Base-by-base conservation (phyloP, 2,329 filamentous ascomycete species). In the Xylaria sp. region DNA sequence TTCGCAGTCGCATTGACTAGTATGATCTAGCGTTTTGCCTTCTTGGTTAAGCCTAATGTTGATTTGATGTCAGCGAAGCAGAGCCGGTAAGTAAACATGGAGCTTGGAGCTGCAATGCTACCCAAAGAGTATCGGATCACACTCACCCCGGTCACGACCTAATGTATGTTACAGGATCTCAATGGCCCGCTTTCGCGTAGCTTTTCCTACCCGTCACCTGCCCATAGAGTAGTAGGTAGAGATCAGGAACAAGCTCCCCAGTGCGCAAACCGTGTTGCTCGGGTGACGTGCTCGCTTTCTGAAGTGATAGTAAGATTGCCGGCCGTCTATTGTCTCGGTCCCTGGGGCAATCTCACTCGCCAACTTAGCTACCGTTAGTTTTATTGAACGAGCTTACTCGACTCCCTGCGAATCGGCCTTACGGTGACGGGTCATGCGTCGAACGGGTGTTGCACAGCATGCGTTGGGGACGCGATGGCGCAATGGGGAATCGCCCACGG, bases 91-190 rank as follows among this genome's bases (percentile, higher is more conserved):
- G 62, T 62, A 58, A 52, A 62, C 43, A 59, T 58, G 58, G 60
- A 63, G 58, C 54, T 58, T 63, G 58, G 40, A 59, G 62, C 67
- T 64, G 64, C 69, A 62, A 70, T 68, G 65, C 56, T 65, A 69
- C 69, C 57, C 56, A 57, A 61, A 60, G 41, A 66, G 66, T 59
- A 53, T 63, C 58, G 61, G 65, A 62, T 62, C 58, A 61, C 55
- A 62, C 54, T 47, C 54, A 66, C 58, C 68, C 66, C 51, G 56
- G 66, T 52, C 58, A 29, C 54, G 62, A 47, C 63, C 35, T 49
- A n/a, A n/a, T n/a, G n/a, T n/a, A 51, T 33, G 67, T 69, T 68
- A 58, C 67, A 65, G 67, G 67, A 71, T 72, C 67, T 65, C 62
- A 63, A 63, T 63, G 60, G 59, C 58, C 64, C 62, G 55, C 64